Evolutionary conservation across 345 rosid genomes (phyloP), one percentile per base, ranked within the genome.

Genomic region (Corchorus olitorius): DNA sequence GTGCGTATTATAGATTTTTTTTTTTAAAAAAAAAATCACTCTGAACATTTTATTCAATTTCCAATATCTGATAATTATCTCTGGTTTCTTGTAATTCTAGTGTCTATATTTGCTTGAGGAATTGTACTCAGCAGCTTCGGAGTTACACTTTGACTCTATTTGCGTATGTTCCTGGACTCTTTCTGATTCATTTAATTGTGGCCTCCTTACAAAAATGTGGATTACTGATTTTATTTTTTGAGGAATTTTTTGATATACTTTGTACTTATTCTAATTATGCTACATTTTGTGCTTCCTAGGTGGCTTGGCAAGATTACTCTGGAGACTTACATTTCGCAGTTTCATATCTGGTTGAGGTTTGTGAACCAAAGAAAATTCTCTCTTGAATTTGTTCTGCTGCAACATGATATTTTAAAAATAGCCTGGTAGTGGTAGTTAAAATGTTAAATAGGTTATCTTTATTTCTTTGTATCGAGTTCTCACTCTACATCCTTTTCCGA

Each of bases 301-400:
- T 96, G 99, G 99, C 99, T 96, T 14, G 98, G 98, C 77, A 96
- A 92, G 88, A 73, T 96, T 70, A 93, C 97, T 34, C 70, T 95
- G 88, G 97, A 95, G 83, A 95, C 99, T 8, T 95, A 95, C 79
- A 93, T 95, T 86, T 93, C 97, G 4, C 99, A 95, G 67, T 90
- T 95, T 79, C 99, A 93, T 82, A 95, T 95, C 86, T 95, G 99
- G 99, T 85, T 95, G 83, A 95, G 99, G 99, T 93, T 83, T 73
- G 97, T 76, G 13, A 34, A 69, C 63, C 9, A 52, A 20, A 65
- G 48, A 13, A 17, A 37, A 16, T 55, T 61, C 39, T 19, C 69
- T 39, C 33, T 7, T 49, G 45, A 4, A 53, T 39, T 65, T 66
- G 17, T 65, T 52, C 61, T 34, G 41, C 70, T 27, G 43, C 9